Conservation (phyloP, 2,329 filamentous ascomycete genomes). For the Teratosphaeriaceae sp. region DNA sequence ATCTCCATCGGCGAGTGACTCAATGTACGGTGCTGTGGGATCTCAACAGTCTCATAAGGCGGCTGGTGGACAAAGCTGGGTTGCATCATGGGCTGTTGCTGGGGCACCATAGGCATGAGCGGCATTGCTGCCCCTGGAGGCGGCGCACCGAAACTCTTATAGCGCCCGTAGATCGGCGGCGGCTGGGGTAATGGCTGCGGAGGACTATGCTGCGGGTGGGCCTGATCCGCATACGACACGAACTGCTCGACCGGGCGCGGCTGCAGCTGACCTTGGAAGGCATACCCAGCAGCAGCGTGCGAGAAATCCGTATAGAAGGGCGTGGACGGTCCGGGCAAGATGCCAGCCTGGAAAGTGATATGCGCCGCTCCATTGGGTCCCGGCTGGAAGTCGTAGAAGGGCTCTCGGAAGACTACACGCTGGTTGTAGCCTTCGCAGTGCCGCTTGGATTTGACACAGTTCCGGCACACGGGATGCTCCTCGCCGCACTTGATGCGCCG, state of each 20-base stretch:
- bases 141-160: not conserved
- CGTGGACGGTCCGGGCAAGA: constrained; percentile 8
- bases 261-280: not conserved
- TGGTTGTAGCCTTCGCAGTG: constrained; percentile 80
- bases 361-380: constrained; percentile 36
- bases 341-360: constrained; percentile 30
- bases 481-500: constrained; percentile 97
- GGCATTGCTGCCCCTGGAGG: no score
- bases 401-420: constrained; percentile 72
- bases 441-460: constrained; percentile 81
- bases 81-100: no score
- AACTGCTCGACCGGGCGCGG: constrained; percentile 4
- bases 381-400: constrained; percentile 52
- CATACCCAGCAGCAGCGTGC: not conserved
- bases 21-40: no score
- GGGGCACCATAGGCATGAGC: no score
- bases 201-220: not conserved
- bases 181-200: not conserved
- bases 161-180: not conserved
- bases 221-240: not conserved
- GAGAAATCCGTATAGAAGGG: constrained; percentile 5
- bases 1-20: no score
- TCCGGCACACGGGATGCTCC: constrained; percentile 71
- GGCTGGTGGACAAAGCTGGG: no score
- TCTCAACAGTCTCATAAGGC: no score